phyloP scores from a whole-genome alignment of 306 rosid species.

The Fragaria iinumae region DNA sequence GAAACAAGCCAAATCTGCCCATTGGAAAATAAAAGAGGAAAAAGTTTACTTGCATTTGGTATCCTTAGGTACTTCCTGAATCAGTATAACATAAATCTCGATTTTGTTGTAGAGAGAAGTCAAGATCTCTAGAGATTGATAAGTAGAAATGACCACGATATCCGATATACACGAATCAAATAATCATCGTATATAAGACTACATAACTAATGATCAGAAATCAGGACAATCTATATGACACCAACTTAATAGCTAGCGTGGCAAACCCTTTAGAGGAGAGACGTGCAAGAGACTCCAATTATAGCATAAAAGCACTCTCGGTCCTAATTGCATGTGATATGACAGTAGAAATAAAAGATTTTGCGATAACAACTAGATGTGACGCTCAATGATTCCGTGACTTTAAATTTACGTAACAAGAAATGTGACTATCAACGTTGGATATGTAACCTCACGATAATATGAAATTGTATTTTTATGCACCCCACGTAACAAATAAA shows the following conservation, averaged over 20 bases:
- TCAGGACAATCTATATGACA: not conserved
- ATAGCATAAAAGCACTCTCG: not conserved
- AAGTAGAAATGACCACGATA: not conserved
- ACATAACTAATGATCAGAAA: not conserved
- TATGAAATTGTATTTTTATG: too few relatives aligned
- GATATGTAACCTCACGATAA: too few relatives aligned
- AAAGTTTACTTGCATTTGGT: not conserved
- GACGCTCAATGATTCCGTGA: not conserved
- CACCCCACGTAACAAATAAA: too few relatives aligned
- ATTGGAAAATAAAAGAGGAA: not conserved
- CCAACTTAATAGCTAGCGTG: too few relatives aligned
- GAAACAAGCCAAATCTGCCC: not conserved
- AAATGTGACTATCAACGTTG: not conserved
- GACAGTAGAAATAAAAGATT: not conserved
- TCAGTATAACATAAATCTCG: not conserved
- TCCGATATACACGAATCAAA: rapidly evolving
- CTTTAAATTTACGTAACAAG: rapidly evolving
- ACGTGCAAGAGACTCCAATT: too few relatives aligned
- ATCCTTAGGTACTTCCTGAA: not conserved
- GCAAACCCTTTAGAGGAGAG: not conserved
- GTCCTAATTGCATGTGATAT: not conserved
- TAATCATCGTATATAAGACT: not conserved
- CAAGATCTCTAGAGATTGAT: not conserved
- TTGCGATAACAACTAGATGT: not conserved
- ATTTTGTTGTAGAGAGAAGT: not conserved